Evolutionary conservation across 1,139 yeast genomes (phyloP), one percentile per base, ranked within the genome.

Genomic region (Wickerhamiella pararugosa): DNA sequence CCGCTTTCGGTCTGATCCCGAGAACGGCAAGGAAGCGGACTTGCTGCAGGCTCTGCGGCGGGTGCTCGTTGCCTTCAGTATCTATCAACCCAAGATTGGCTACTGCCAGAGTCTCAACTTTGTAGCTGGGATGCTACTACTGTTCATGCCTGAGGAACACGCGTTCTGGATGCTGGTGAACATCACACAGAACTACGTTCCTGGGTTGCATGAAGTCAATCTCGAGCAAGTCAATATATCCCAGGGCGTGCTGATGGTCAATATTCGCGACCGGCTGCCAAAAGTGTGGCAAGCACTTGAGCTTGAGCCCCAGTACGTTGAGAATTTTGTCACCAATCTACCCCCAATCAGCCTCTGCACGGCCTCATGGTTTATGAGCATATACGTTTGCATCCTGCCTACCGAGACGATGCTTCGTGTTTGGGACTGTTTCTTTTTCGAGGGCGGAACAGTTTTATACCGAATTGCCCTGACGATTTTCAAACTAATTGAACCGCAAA

Each of bases 301-400:
- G 6, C 57, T 59, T 26, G 69, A 63, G 37, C 65, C 62, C 29
- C 45, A 51, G 34, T 56, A 70, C 37, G 64, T 73, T 38, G 78
- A 75, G 48, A 86, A 79, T 55, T 79, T 80, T 43, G 66, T 87
- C 40, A 67, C 75, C 21, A 76, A 80, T 50, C 62, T 86, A 41
- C 98, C 98, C 1, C 94, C 96, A 1, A 75, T 90, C 5, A 82
- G 96, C 1, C 67, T 90, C 36, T 93, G 94, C 50, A 87, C 97
- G 0, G 87, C 96, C 0, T 79, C 94, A 39, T 90, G 98, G 98
- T 90, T 90, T 58, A 90, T 90, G 98, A 81, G 95, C 49, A 73
- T 84, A 5, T 90, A 81, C 62, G 84, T 87, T 34, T 94, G 94
- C 0, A 74, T 77, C 1, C 62, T 90, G 34, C 98, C 97, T 0